Conservation (phyloP, 306 rosid species). For the Malus sieversii region DNA sequence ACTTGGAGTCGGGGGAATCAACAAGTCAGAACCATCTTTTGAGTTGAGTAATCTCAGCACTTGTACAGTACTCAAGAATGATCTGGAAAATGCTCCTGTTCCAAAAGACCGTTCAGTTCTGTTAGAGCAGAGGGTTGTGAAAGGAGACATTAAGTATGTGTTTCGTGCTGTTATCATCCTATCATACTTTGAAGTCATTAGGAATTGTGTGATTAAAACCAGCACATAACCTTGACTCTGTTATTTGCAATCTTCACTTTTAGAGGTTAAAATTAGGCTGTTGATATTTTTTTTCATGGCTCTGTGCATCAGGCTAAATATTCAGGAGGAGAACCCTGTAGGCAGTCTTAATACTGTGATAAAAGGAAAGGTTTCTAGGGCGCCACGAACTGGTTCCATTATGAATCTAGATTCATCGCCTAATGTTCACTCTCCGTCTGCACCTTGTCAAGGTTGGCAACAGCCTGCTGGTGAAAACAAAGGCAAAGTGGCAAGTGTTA, state of each 20-base stretch:
- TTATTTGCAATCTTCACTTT: neutral
- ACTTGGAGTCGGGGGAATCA: slow-evolving; percentile 53
- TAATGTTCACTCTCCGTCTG: slow-evolving; percentile 43
- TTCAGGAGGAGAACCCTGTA: slow-evolving; percentile 47
- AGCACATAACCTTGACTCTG: slow-evolving; percentile 2
- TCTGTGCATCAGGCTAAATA: slow-evolving; percentile 45
- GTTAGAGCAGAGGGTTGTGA: slow-evolving; percentile 49
- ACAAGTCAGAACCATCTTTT: slow-evolving; percentile 54
- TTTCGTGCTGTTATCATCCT: neutral
- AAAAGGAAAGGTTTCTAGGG: slow-evolving; percentile 69
- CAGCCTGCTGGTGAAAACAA: slow-evolving; percentile 30
- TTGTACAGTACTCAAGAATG: slow-evolving; percentile 38
- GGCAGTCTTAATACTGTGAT: slow-evolving; percentile 37
- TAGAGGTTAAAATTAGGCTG: slow-evolving; percentile 16
- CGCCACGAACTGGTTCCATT: slow-evolving; percentile 64
- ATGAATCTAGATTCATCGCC: slow-evolving; percentile 55
- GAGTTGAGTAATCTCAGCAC: slow-evolving; percentile 47
- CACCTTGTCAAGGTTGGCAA: slow-evolving; percentile 47
- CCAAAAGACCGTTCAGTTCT: slow-evolving; percentile 44
- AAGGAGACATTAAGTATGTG: slow-evolving; percentile 62
- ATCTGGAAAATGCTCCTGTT: slow-evolving; percentile 44
- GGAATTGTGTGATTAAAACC: neutral
- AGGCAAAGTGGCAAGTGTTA: slow-evolving; percentile 18
- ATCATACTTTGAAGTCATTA: neutral
- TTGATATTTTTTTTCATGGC: slow-evolving; percentile 16